Evolutionary conservation across 2,329 filamentous ascomycete genomes (phyloP), one percentile per base, ranked within the genome.

Genomic region (Stachybotrys elegans): DNA sequence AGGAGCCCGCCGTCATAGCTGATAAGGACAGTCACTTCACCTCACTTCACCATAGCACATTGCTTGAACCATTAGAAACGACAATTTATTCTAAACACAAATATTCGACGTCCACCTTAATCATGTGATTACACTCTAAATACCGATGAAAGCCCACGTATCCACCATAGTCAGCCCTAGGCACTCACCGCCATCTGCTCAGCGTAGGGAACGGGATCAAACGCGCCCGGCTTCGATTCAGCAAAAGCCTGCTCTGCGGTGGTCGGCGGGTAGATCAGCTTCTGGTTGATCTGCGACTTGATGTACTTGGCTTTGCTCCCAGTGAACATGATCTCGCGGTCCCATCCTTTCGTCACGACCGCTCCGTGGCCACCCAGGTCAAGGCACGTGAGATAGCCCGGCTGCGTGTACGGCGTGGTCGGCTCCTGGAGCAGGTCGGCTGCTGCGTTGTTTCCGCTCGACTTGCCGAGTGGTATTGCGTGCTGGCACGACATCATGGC

Each of bases 401-500:
- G 22, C 43, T 70, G 66, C 0, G 44, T 43, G 44, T 67, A 69
- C 0, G 47, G 21, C 2, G 55, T 29, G 3, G 47, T 40, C 0
- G 54, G 39, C 12, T 57, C 44, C 2, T 46, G 48, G 1, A 70
- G 54, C 0, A 70, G 45, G 21, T 64, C 58, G 3, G 61, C 61
- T 2, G 61, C 59, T 1, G 60, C 59, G 44, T 65, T 66, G 34
- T 67, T 43, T 1, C 63, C 61, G 0, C 61, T 54, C 3, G 59
- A 44, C 1, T 64, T 63, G 4, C 66, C 67, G 1, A 69, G 55
- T 2, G 49, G 32, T 14, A 60, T 40, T 3, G 66, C 67, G 40
- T 69, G 66, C 48, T 69, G 66, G 44, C 67, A 69, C 2, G 59
- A 67, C 61, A 67, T 68, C 16, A 66, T 37, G 2, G 60, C 52